Base-by-base conservation (phyloP, 805 yeast genomes). In the Starmerella floris region DNA sequence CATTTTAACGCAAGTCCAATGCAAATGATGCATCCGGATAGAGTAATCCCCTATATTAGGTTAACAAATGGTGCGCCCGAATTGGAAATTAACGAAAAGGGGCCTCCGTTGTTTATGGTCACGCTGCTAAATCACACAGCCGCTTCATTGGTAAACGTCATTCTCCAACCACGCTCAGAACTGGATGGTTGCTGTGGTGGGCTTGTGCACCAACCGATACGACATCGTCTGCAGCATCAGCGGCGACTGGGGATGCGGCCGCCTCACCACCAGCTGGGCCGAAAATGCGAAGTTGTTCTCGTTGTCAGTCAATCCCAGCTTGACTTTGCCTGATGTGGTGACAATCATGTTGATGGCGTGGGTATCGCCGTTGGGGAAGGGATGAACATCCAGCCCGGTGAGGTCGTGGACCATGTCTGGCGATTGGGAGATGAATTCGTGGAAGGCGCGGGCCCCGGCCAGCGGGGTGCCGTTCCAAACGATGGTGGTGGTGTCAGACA, bases 381-480 rank as follows among this genome's bases (percentile, higher is more conserved):
- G 66, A 37, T 65, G 67, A 38, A 60, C 62, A 43, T 65, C 64
- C 41, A 49, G 53, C 6, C 61, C 59, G 5, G 56, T 42, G 15
- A 63, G 39, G 5, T 57, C 64, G 50, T 65, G 69, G 16, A 27
- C 23, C 15, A 64, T 62, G 5, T 40, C 35, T 5, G 69, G 69
- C 58, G 62, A 56, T 5, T 50, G 50, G 3, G 49, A 35, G 43
- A 58, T 50, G 59, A 64, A 54, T 35, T 59, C 58, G 25, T 53
- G 40, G 40, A 63, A 57, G 10, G 61, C 58, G n/a, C 54, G 61
- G 8, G 58, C 55, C 8, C 69, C 69, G 10, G 53, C 60, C 19
- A 65, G 45, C 30, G 69, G 69, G 26, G 59, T 60, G 21, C 69
- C 69, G 47, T 65, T 62, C 62, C 65, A 65, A 15, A 65, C 63